Evolutionary conservation across 345 rosid genomes (phyloP).

Genomic region (Pugionium dolabratum): DNA sequence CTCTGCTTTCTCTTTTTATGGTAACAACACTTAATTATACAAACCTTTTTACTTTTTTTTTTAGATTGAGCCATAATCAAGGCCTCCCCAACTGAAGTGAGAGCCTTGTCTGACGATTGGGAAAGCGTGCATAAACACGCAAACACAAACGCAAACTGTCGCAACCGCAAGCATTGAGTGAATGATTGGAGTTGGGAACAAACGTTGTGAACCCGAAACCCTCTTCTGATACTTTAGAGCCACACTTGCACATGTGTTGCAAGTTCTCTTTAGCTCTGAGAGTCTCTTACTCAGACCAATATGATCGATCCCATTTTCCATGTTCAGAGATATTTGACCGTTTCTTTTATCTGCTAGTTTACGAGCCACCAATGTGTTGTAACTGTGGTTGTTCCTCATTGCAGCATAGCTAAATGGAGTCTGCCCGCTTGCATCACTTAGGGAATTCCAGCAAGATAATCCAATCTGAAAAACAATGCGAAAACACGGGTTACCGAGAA

Average conservation of each 20-base stretch:
- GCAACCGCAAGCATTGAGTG: slow-evolving; percentile 86
- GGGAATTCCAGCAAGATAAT: slow-evolving; percentile 61
- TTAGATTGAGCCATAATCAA: slow-evolving; percentile 66
- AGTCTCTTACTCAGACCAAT: slow-evolving; percentile 30
- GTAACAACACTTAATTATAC: neutral
- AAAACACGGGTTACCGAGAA: neutral
- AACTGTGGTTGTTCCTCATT: slow-evolving; percentile 65
- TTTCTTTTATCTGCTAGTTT: slow-evolving; percentile 68
- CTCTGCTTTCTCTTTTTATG: neutral
- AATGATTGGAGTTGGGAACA: slow-evolving; percentile 70
- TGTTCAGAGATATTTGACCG: slow-evolving; percentile 58
- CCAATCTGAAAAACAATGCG: slow-evolving; percentile 53
- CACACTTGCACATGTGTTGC: slow-evolving; percentile 57
- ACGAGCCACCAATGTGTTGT: slow-evolving; percentile 64
- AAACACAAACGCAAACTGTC: slow-evolving; percentile 88
- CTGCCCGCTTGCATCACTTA: slow-evolving; percentile 55
- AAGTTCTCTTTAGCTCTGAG: slow-evolving; percentile 42
- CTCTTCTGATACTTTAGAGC: slow-evolving; percentile 52
- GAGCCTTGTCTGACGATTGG: slow-evolving; percentile 57
- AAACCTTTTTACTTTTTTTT: neutral
- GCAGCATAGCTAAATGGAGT: slow-evolving; percentile 65
- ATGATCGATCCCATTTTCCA: slow-evolving; percentile 49
- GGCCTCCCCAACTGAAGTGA: slow-evolving; percentile 78
- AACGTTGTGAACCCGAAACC: slow-evolving; percentile 49
- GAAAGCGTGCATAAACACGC: slow-evolving; percentile 67